Conservation (phyloP, 768 basidiomycete genomes). For the Collybia sordida region DNA sequence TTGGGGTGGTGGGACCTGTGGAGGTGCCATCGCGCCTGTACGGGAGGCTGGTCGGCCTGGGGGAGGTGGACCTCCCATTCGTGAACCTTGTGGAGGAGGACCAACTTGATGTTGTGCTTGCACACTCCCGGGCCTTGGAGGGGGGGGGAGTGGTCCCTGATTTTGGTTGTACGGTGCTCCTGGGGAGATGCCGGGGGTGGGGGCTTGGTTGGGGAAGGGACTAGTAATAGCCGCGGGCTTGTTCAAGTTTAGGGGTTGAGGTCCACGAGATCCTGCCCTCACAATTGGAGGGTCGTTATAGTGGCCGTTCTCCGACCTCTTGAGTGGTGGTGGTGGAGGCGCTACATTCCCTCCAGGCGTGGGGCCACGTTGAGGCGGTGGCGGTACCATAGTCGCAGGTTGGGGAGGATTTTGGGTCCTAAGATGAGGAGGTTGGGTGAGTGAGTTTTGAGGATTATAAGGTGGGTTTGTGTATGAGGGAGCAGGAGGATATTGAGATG, state of each 20-base stretch:
- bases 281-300: slow-evolving; percentile 89
- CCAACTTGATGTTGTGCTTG: slow-evolving; percentile 44
- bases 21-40: slow-evolving; percentile 35
- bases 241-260: slow-evolving; percentile 42
- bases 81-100: slow-evolving; percentile 23
- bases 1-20: slow-evolving; percentile 37
- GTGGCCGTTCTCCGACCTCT: slow-evolving; percentile 66
- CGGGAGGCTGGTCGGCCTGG: slow-evolving; percentile 29
- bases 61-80: slow-evolving; percentile 27
- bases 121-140: slow-evolving; percentile 65
- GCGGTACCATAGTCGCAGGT: slow-evolving; percentile 37
- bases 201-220: slow-evolving; percentile 77
- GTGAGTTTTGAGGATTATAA: slow-evolving; percentile 19
- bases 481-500: slow-evolving; percentile 31
- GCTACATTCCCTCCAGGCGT: slow-evolving; percentile 20
- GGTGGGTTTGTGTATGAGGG: slow-evolving; percentile 12
- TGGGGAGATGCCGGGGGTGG: slow-evolving; percentile 43
- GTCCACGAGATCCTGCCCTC: slow-evolving; percentile 45
- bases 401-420: slow-evolving; percentile 34
- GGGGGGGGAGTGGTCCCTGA: slow-evolving; percentile 51
- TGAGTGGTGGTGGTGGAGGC: slow-evolving; percentile 54
- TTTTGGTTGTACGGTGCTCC: slow-evolving; percentile 43
- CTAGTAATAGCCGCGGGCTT: slow-evolving; percentile 79
- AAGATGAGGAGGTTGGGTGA: slow-evolving; percentile 41
- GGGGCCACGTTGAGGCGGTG: slow-evolving; percentile 37